Base-by-base conservation (phyloP, 169 alveolate species). In the Eimeria acervulina region DNA sequence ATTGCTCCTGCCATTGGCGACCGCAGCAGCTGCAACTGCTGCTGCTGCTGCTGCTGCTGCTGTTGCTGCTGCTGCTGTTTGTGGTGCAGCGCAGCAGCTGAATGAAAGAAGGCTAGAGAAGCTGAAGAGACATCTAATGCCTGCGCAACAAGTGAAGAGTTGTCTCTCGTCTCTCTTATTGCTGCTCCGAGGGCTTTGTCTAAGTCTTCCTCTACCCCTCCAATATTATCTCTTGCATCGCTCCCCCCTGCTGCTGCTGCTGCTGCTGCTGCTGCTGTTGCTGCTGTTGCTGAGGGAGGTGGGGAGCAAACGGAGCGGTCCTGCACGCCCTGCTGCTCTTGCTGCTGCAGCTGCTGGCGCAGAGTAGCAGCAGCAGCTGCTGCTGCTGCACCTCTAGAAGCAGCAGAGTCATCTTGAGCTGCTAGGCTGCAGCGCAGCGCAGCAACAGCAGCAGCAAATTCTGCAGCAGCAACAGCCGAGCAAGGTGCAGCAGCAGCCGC, bases 51-150 rank as follows among this genome's bases (percentile, higher is more conserved):
- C 52, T 72, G 83, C 52, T 72, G 89, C 68, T 38, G 89, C 68
- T 78, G 59, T 61, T 36, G 88, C 89, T 38, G 89, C 66, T 78
- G 61, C 66, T 78, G 55, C 66, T 78, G 89, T 63, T n/a, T n/a
- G n/a, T n/a, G n/a, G n/a, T 42, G 66, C 66, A 38, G 33, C 44
- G n/a, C 66, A 36, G 59, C 66, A 13, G 63, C 44, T 31, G 89
- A 17, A 23, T 78, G 89, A 17, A 42, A 42, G 66, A 78, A 78
- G 33, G 66, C 89, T 10, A 78, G 33, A n/a, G n/a, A n/a, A n/a
- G n/a, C n/a, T 19, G 59, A 28, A 40, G 89, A 78, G 26, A 78
- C 89, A 44, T 78, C 89, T 5, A 42, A 15, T 36, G 89, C 89
- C 6, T 78, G 61, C 8, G 89, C 89, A 44, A 42, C 40, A 23